Base-by-base conservation (phyloP, 192 early-diverging fungal species). In the Coemansia furcata region DNA sequence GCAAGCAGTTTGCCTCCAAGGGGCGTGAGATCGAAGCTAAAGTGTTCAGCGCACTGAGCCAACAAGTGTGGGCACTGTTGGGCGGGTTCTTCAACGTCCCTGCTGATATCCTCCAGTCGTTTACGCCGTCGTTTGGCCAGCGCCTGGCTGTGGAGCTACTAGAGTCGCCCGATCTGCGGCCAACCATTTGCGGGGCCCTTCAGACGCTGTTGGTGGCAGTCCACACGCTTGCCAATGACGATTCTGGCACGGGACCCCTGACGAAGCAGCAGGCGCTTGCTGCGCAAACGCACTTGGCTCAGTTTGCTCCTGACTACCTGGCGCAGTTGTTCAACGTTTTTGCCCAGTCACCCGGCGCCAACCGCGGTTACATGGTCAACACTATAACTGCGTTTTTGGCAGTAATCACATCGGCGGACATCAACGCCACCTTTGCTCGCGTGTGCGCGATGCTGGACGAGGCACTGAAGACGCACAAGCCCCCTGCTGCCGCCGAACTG, bases 31-130 rank as follows among this genome's bases (percentile, higher is more conserved):
- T 90, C 49, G 88, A 91, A 79, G 87, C 94, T 49, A 97, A 98
- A 75, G 86, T 99, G 39, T 97, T 89, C 78, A 92, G 91, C 60
- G 96, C 96, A 3, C 84, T 99, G 32, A 86, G 85, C 36, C 83
- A 89, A 35, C 97, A 99, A 84, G 85, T 95, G 42, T 99, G 95
- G 93, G 86, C 87, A 19, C 82, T 98, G 39, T 82, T 94, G 26
- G 90, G 91, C 23, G 91, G 89, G 23, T 89, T 97, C 67, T 98
- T 94, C 72, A 89, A 92, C 35, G 70, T 92, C 11, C 96, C 97
- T 19, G 60, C 72, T 19, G 97, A 98, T 72, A 78, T 96, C 39
- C 39, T 72, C 55, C 62, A 74, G 35, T 69, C 87, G 1, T 90
- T 92, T 64, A 86, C 82, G 39, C 80, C 85, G 35, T 70, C 55